Evolutionary conservation across 441 rosid species (phyloP).

Genomic region (Sinapis alba): DNA sequence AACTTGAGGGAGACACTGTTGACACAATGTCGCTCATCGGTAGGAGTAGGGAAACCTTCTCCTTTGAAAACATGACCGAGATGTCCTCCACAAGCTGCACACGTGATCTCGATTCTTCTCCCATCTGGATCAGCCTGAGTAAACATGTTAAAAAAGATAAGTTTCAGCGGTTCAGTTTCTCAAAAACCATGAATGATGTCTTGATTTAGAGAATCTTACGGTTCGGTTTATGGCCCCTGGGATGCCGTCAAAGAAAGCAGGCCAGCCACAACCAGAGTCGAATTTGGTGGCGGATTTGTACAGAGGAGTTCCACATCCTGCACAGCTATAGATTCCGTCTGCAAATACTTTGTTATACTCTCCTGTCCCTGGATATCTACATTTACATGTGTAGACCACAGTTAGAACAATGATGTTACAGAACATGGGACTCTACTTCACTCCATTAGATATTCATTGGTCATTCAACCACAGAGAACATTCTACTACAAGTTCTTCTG

Average conservation of each 20-base stretch:
- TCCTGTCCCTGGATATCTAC: slow-evolving; percentile 87
- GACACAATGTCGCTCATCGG: slow-evolving; percentile 82
- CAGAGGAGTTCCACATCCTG: slow-evolving; percentile 89
- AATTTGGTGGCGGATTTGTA: slow-evolving; percentile 85
- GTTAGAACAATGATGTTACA: background rate
- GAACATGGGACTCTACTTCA: no score
- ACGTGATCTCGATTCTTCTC: slow-evolving; percentile 77
- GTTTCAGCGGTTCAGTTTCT: slow-evolving; percentile 5
- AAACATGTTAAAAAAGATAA: background rate
- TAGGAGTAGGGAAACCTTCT: slow-evolving; percentile 89
- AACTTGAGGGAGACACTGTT: slow-evolving; percentile 80
- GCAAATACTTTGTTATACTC: slow-evolving; percentile 63
- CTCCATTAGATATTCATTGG: no score
- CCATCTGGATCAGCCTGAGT: slow-evolving; percentile 88
- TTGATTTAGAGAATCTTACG: slow-evolving; percentile 47
- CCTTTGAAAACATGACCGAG: slow-evolving; percentile 93
- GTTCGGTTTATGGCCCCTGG: slow-evolving; percentile 76
- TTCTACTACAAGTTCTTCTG: background rate
- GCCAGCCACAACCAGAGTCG: slow-evolving; percentile 94
- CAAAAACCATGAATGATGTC: background rate
- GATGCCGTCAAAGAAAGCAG: slow-evolving; percentile 87
- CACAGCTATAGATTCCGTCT: slow-evolving; percentile 77
- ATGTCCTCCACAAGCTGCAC: slow-evolving; percentile 95
- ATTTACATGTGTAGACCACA: background rate
- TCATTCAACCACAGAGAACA: no score